These are phyloP conservation scores for Xylaria castorea DNA, from an alignment of 495 filamentous ascomycete species.

Conservation along the genomic window DNA sequence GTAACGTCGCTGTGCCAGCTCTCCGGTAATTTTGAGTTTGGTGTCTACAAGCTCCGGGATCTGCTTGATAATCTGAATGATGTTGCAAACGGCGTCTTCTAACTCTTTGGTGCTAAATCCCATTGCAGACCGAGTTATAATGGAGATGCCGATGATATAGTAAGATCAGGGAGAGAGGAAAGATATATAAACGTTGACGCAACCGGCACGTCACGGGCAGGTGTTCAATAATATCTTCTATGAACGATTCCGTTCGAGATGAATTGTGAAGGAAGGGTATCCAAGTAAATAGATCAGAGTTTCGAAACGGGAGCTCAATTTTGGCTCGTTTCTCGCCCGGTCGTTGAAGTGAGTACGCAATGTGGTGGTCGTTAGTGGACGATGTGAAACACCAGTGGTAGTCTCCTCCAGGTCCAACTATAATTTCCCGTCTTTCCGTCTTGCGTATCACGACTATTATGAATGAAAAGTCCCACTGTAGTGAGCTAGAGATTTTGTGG, in stretches of 20 bases:
- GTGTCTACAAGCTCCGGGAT: slow-evolving; percentile 36
- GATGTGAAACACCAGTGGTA: slow-evolving; percentile 3
- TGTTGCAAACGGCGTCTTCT: slow-evolving; percentile 35
- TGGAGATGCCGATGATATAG: neutral
- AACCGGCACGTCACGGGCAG: neutral
- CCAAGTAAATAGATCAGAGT: neutral
- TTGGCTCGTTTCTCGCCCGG: neutral
- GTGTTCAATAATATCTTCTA: neutral
- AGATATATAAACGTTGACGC: neutral
- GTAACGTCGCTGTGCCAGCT: slow-evolving; percentile 36
- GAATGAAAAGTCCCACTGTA: neutral
- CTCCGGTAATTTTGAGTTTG: slow-evolving; percentile 35
- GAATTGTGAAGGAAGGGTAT: neutral
- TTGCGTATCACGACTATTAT: neutral
- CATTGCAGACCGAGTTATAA: neutral
- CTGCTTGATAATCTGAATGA: slow-evolving; percentile 39
- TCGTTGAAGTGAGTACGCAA: neutral
- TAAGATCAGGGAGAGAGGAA: neutral
- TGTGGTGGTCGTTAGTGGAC: neutral
- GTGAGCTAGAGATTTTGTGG: neutral
- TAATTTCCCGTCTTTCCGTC: neutral
- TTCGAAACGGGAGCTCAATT: neutral
- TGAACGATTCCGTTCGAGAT: neutral
- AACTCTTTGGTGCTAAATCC: slow-evolving; percentile 28
- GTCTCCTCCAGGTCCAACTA: neutral